These are phyloP conservation scores for Microbotryum silenes-acaulis DNA, from an alignment of 1,284 basidiomycete species.

Conservation along the genomic window DNA sequence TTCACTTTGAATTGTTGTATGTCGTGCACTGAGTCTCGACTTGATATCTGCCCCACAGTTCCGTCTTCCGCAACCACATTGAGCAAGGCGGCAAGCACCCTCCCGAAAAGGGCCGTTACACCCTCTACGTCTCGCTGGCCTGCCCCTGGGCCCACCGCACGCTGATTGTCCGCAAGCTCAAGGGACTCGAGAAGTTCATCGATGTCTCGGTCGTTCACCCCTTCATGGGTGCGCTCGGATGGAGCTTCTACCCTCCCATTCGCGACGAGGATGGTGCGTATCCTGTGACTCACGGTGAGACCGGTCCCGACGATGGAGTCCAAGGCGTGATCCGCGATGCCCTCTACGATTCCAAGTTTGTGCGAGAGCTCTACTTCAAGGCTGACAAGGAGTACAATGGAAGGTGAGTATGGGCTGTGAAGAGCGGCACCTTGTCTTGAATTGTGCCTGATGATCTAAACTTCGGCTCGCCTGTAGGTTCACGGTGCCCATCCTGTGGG, in stretches of 20 bases:
- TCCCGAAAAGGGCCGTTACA: slow-evolving; percentile 80
- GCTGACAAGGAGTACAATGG: slow-evolving; percentile 63
- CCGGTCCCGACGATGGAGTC: slow-evolving; percentile 52
- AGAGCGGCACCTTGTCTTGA: neutral
- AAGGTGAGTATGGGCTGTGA: slow-evolving; percentile 43
- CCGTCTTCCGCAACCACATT: slow-evolving; percentile 46
- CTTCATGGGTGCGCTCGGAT: slow-evolving; percentile 54
- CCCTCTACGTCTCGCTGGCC: slow-evolving; percentile 78
- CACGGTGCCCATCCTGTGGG: slow-evolving; percentile 92
- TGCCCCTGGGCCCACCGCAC: slow-evolving; percentile 58
- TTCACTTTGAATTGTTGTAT: slow-evolving; percentile 60
- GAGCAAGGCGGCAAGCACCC: slow-evolving; percentile 56
- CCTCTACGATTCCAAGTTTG: slow-evolving; percentile 58
- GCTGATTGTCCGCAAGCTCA: slow-evolving; percentile 79
- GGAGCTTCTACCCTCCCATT: slow-evolving; percentile 29
- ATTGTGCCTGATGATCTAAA: neutral
- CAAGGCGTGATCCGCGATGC: slow-evolving; percentile 65
- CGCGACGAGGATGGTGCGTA: slow-evolving; percentile 26
- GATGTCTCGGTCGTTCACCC: slow-evolving; percentile 76
- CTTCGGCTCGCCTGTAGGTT: slow-evolving; percentile 45
- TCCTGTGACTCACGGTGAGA: slow-evolving; percentile 31
- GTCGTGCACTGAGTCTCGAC: too few species aligned
- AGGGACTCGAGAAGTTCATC: slow-evolving; percentile 79
- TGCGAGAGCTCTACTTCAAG: slow-evolving; percentile 78
- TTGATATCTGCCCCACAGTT: slow-evolving; percentile 5